Evolutionary conservation across 441 rosid species (phyloP), one percentile per base, ranked within the genome.

Genomic region (Syzygium syzygioides): DNA sequence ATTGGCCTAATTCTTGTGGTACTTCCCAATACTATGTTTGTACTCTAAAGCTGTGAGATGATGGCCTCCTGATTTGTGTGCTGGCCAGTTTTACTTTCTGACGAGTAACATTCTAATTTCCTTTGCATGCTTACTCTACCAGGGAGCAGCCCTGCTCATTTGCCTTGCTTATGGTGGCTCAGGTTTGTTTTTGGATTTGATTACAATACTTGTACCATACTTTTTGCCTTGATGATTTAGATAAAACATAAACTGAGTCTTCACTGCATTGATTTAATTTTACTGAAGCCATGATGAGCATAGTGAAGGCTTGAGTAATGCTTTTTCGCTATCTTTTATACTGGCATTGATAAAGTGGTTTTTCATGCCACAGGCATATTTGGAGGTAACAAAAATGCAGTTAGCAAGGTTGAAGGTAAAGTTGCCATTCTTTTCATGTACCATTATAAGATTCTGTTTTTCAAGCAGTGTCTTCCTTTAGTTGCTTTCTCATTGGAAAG

Each of bases 331-430:
- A 76, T 76, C 18, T 76, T 76, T 76, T 76, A 23, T 76, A 6
- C 83, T 76, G 53, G 26, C 53, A 76, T 23, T 76, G 83, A 68
- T 76, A 17, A 55, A 55, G 17, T 55, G 32, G 34, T 76, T 8
- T 59, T n/a, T 90, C 50, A 34, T 55, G 59, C 85, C 5, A 86
- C 85, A 93, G 95, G 93, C 37, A 87, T 90, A 88, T 85, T 88
- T 87, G 93, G 93, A 30, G 88, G 92, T 83, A 55, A 79, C 52
- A 89, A 79, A 71, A 71, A 83, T 55, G 87, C 86, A 86, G 45
- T 90, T 86, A 87, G 86, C 52, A 89, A 87, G 89, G 89, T 93
- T 83, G 93, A 91, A 94, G 95, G 94, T 94, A 91, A 86, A 20
- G 17, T 86, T 55, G 76, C 87, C 20, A 28, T 66, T 76, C 41